A percentile compares a stretch with the other conserved stretches of the same genome.
phyloP scores from a whole-genome alignment of 2,329 filamentous ascomycete genomes.

The Fusarium sororula region DNA sequence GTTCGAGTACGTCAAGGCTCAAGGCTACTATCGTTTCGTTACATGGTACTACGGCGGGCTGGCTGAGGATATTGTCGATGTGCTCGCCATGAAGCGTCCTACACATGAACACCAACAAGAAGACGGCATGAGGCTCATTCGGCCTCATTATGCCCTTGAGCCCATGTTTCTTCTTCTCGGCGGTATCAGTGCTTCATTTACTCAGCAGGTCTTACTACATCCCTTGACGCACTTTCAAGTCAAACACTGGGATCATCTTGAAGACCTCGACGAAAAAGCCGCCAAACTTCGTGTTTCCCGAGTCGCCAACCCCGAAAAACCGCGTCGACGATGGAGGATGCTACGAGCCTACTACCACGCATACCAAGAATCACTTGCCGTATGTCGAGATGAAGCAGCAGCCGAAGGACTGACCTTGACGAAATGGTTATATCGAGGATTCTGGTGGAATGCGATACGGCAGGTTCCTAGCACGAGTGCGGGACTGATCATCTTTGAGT shows the following conservation, averaged over 20 bases:
- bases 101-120: conserved; percentile 27
- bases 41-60: conserved; percentile 73
- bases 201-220: conserved; percentile 75
- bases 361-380: conserved; percentile 72
- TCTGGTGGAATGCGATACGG: conserved; percentile 76
- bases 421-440: conserved; percentile 75
- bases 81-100: conserved; percentile 59
- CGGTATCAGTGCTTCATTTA: conserved; percentile 73
- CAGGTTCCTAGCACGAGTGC: conserved; percentile 82
- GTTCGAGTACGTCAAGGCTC: conserved; percentile 80
- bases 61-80: conserved; percentile 60
- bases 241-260: conserved; percentile 76
- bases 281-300: conserved; percentile 54
- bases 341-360: conserved; percentile 74
- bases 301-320: conserved; percentile 45
- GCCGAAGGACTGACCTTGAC: conserved; percentile 64
- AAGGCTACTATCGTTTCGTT: conserved; percentile 75
- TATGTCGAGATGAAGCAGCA: conserved; percentile 67
- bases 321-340: conserved; percentile 58
- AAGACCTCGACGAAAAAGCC: conserved; percentile 73
- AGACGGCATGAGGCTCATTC: conserved; percentile 62
- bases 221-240: conserved; percentile 76
- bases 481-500: conserved; percentile 80
- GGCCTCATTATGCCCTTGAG: conserved; percentile 79
- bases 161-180: conserved; percentile 76